Evolutionary conservation across 169 alveolate genomes (phyloP), one percentile per base, ranked within the genome.

Genomic region (Perkinsus olseni): DNA sequence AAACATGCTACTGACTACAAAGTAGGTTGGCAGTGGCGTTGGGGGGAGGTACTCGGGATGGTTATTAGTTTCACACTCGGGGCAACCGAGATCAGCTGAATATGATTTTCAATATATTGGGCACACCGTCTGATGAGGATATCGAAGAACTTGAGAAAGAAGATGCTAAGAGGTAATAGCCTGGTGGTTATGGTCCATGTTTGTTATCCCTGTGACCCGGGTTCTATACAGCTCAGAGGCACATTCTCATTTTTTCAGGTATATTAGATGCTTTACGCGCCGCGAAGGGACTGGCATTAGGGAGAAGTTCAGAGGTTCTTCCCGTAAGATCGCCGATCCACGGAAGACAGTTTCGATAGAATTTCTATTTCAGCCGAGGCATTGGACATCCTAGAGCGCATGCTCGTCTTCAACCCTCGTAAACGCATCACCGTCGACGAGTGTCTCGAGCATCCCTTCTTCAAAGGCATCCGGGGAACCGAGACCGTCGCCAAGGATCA

Each of bases 51-150:
- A 17, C 28, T 28, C 6, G 20, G 91, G 6, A 3, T 74, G 94
- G 74, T 34, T 45, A 74, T 95, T 93, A 96, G 51, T 94, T 95
- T 93, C 97, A 97, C 92, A 97, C 96, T 51, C 94, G 97, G 82
- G 96, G 98, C 91, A 97, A 97, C 90, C 96, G 97, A 38, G 99
- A 99, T 95, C 99, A 99, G 96, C 96, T 99, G 45, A 98, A 98
- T 92, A 97, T 98, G 74, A 99, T 99, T 39, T 98, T 99, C 96
- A 98, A 98, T 92, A 97, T 99, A 21, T 93, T 99, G 51, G 99
- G 99, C 48, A 98, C 99, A 17, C 99, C 99, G 0, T 74, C 94
- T 74, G 99, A 98, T 93, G 99, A 98, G 92, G 99, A 98, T 74
- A 94, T 97, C 91, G 97, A 97, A 92, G 96, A 96, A 38, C 94